Evolutionary conservation across 2,329 filamentous ascomycete genomes (phyloP).

Genomic region (Clarireedia paspali): DNA sequence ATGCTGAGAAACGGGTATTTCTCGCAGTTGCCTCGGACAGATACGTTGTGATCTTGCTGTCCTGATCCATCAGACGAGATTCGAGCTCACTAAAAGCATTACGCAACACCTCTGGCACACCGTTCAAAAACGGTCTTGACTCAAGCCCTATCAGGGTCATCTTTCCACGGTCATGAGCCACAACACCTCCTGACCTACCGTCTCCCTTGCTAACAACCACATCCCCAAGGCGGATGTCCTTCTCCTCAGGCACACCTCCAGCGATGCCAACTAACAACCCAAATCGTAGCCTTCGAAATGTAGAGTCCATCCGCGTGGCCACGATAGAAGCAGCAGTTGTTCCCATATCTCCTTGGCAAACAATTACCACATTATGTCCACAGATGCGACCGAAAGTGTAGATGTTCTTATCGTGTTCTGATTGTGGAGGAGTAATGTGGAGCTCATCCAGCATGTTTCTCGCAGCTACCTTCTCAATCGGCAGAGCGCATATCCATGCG

Average conservation of each 20-base stretch:
- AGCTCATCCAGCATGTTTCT: neutral
- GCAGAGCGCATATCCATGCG: neutral
- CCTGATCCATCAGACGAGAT: neutral
- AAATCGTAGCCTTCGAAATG: constrained; percentile 30
- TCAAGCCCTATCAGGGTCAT: neutral
- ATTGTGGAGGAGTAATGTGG: neutral
- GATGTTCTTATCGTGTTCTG: constrained; percentile 8
- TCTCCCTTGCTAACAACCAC: constrained; percentile 3
- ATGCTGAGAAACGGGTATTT: neutral
- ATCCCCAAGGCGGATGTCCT: constrained; percentile 11
- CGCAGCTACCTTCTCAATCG: neutral
- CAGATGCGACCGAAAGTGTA: constrained; percentile 24
- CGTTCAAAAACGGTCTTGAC: neutral
- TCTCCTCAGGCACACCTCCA: constrained; percentile 15
- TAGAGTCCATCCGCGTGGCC: constrained; percentile 24
- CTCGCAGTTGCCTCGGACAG: neutral
- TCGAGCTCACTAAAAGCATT: neutral
- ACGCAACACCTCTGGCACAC: neutral
- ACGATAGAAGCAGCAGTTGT: constrained; percentile 29
- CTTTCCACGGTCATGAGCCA: neutral
- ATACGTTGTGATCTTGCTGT: neutral
- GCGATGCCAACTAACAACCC: constrained; percentile 38
- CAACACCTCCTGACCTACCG: neutral
- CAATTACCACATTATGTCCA: constrained; percentile 30
- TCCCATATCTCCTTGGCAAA: constrained; percentile 26